Evolutionary conservation across 805 yeast genomes (phyloP).

Genomic region (Saccharomycopsis oosterbeekiorum): DNA sequence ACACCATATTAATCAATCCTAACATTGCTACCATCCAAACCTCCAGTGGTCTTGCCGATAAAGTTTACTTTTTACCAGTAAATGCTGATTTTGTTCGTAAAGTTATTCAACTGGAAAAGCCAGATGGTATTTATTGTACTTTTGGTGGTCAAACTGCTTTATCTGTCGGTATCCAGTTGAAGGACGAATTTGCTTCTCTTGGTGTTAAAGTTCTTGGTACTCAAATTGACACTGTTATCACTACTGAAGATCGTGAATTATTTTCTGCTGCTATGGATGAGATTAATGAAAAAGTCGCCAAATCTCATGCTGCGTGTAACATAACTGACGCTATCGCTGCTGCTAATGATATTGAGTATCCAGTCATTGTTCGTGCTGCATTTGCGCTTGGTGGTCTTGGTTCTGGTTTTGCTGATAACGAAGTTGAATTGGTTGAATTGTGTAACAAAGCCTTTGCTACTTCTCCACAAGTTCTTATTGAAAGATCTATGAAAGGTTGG

Average conservation of each 20-base stretch:
- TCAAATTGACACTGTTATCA: slow-evolving; percentile 88
- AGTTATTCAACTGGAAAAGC: slow-evolving; percentile 88
- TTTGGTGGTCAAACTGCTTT: slow-evolving; percentile 99
- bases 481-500: slow-evolving; percentile 98
- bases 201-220: slow-evolving; percentile 97
- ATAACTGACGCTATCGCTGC: slow-evolving; percentile 79
- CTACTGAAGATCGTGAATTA: slow-evolving; percentile 96
- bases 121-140: slow-evolving; percentile 94
- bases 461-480: slow-evolving; percentile 92
- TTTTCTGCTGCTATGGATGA: slow-evolving; percentile 93
- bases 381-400: slow-evolving; percentile 97
- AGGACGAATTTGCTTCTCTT: slow-evolving; percentile 85
- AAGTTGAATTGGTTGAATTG: slow-evolving; percentile 67
- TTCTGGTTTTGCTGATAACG: slow-evolving; percentile 92
- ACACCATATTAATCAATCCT: slow-evolving; percentile 92
- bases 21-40: slow-evolving; percentile 98
- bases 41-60: slow-evolving; percentile 94
- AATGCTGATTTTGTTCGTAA: slow-evolving; percentile 93
- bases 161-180: slow-evolving; percentile 88
- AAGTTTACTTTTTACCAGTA: slow-evolving; percentile 96
- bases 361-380: slow-evolving; percentile 96
- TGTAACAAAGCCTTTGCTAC: slow-evolving; percentile 91
- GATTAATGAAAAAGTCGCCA: slow-evolving; percentile 92
- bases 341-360: slow-evolving; percentile 81
- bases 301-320: slow-evolving; percentile 74